Evolutionary conservation across 495 filamentous ascomycete species (phyloP).

Genomic region (Paragyromitra xinjiangensis): DNA sequence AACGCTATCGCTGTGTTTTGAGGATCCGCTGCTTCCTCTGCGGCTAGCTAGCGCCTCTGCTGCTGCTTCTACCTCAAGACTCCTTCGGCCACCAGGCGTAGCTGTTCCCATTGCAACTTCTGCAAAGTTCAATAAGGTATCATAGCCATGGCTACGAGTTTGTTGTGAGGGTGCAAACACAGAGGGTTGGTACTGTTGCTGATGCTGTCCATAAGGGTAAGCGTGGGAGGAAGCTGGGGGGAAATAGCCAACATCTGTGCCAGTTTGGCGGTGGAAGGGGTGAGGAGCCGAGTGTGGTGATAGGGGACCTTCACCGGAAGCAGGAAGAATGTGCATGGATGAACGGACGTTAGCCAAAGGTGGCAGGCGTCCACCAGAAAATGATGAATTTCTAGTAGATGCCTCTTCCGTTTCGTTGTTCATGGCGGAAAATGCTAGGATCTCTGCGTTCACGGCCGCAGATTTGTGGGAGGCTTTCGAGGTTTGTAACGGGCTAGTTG

Average conservation of each 20-base stretch:
- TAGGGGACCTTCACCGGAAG: slow-evolving; percentile 35
- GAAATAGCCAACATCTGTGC: slow-evolving; percentile 44
- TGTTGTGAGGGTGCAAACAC: slow-evolving; percentile 37
- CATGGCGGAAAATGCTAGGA: slow-evolving; percentile 18
- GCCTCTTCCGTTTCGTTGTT: slow-evolving; percentile 31
- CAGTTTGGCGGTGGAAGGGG: slow-evolving; percentile 39
- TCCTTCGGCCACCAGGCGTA: slow-evolving; percentile 46
- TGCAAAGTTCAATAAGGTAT: slow-evolving; percentile 52
- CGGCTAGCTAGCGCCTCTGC: slow-evolving; percentile 47
- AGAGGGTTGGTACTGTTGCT: slow-evolving; percentile 27
- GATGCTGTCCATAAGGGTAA: slow-evolving; percentile 31
- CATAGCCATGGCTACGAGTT: slow-evolving; percentile 20
- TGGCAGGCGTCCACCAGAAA: slow-evolving; percentile 35
- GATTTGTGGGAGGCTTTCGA: slow-evolving; percentile 26
- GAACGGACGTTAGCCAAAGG: slow-evolving; percentile 23
- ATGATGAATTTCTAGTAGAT: slow-evolving; percentile 14
- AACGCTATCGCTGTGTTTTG: slow-evolving; percentile 15
- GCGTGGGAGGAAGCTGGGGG: slow-evolving; percentile 26
- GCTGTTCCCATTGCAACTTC: slow-evolving; percentile 53
- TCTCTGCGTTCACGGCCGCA: slow-evolving; percentile 19
- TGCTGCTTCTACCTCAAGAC: slow-evolving; percentile 51
- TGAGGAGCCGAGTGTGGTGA: slow-evolving; percentile 46
- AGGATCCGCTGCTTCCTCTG: slow-evolving; percentile 43
- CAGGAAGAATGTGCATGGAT: neutral
- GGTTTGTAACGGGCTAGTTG: slow-evolving; percentile 48